Evolutionary conservation across 1,284 basidiomycete species (phyloP).

Genomic region (Peniophora sp.): DNA sequence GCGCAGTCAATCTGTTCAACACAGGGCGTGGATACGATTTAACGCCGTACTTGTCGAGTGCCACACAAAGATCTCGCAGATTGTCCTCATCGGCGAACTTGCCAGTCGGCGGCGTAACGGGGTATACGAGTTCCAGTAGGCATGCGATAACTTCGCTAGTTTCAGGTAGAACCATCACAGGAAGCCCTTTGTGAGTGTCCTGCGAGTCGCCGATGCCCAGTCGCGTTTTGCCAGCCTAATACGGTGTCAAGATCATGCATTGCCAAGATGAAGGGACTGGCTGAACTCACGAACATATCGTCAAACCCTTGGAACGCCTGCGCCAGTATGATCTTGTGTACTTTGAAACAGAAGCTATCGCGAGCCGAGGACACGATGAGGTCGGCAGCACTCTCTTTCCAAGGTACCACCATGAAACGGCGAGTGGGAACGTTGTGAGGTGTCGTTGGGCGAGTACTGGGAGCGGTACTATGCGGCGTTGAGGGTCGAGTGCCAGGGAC

Average conservation of each 20-base stretch:
- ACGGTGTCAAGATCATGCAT: too few species aligned
- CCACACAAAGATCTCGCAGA: not conserved
- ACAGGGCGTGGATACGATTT: not conserved
- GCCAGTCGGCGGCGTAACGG: not conserved
- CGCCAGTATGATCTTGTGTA: slow-evolving; percentile 22
- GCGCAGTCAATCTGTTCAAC: not conserved
- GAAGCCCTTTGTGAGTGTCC: not conserved
- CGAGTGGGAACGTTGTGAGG: too few species aligned
- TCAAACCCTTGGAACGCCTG: slow-evolving; percentile 27
- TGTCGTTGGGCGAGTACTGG: too few species aligned
- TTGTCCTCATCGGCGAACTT: not conserved
- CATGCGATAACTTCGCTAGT: slow-evolving; percentile 4
- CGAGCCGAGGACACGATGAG: slow-evolving; percentile 24
- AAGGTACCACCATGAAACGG: not conserved
- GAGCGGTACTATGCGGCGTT: too few species aligned
- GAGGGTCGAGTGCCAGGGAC: too few species aligned
- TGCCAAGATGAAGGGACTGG: slow-evolving; percentile 11
- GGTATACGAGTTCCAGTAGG: slow-evolving; percentile 6
- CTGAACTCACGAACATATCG: not conserved
- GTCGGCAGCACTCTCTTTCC: slow-evolving; percentile 19
- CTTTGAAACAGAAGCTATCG: slow-evolving; percentile 25
- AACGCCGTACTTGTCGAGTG: slow-evolving; percentile 6
- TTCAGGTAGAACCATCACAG: slow-evolving; percentile 3
- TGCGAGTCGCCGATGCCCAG: not conserved
- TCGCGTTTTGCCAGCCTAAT: too few species aligned